phyloP scores from a whole-genome alignment of 768 basidiomycete species.

The Psilocybe sp. region DNA sequence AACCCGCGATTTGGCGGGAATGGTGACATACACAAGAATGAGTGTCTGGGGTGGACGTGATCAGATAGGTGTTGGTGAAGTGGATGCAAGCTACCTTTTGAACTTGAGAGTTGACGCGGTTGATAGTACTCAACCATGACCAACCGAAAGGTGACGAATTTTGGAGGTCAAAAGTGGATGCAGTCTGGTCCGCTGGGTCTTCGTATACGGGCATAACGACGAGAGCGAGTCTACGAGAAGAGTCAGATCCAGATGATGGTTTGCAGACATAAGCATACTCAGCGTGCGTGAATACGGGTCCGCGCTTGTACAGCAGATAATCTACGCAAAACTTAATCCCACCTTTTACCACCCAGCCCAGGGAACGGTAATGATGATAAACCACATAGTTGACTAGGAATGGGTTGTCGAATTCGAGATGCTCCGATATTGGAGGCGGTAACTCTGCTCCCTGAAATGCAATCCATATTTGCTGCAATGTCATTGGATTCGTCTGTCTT shows the following conservation, averaged over 20 bases:
- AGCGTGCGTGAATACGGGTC: conserved; percentile 93
- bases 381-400: conserved; percentile 87
- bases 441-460: conserved; percentile 59
- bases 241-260: neutral
- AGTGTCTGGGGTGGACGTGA: conserved; percentile 63
- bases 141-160: conserved; percentile 78
- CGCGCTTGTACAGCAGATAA: conserved; percentile 90
- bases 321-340: conserved; percentile 98
- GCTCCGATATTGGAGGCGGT: conserved; percentile 28
- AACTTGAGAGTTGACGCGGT: conserved; percentile 94
- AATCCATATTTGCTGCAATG: conserved; percentile 58
- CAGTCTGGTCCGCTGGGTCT: conserved; percentile 66
- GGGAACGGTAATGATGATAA: conserved; percentile 92
- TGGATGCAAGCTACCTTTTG: conserved; percentile 66
- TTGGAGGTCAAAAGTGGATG: conserved; percentile 62
- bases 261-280: conserved; percentile 56
- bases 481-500: conserved; percentile 50
- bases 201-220: conserved; percentile 91
- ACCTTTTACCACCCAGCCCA: conserved; percentile 95
- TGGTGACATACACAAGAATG: conserved; percentile 87
- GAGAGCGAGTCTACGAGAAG: conserved; percentile 70
- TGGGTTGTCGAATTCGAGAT: conserved; percentile 78
- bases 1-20: conserved; percentile 69
- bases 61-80: neutral
- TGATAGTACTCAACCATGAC: conserved; percentile 97